Evolutionary conservation across 2,329 filamentous ascomycete species (phyloP).

Genomic region (Fusarium siculi): DNA sequence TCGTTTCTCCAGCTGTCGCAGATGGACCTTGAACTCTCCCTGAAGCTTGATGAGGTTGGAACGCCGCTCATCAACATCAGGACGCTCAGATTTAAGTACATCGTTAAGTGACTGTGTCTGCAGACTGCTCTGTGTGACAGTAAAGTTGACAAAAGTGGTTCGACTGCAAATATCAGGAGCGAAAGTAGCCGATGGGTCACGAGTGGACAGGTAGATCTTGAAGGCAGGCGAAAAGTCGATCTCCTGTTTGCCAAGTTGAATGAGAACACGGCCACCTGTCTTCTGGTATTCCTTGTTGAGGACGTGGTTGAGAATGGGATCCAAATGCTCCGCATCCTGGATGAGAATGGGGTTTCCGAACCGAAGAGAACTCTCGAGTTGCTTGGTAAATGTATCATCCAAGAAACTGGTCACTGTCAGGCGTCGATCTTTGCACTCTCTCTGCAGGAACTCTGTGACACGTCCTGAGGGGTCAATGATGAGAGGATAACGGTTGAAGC

Average conservation of each 20-base stretch:
- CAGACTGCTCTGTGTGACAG: constrained; percentile 97
- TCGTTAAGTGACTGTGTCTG: constrained; percentile 98
- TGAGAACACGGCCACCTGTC: constrained; percentile 96
- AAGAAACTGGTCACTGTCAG: constrained; percentile 98
- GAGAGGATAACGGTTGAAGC: constrained; percentile 97
- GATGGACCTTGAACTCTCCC: constrained; percentile 98
- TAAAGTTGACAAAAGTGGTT: constrained; percentile 99
- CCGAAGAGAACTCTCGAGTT: constrained; percentile 93
- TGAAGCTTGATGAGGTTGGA: constrained; percentile 99
- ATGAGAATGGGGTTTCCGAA: constrained; percentile 99
- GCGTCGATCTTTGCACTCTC: constrained; percentile 91
- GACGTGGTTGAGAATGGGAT: constrained; percentile 97
- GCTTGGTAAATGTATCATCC: constrained; percentile 97
- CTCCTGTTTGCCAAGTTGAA: constrained; percentile 97
- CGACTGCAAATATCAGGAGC: constrained; percentile 97
- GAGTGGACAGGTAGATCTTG: constrained; percentile 92
- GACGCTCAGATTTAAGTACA: constrained; percentile 95
- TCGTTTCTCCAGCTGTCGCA: constrained; percentile 93
- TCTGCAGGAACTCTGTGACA: constrained; percentile 93
- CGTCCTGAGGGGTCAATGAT: constrained; percentile 98
- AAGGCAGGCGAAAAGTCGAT: constrained; percentile 99
- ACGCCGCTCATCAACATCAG: constrained; percentile 94
- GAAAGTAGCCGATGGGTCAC: constrained; percentile 95
- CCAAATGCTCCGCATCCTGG: constrained; percentile 96
- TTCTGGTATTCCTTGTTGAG: constrained; percentile 99